Base-by-base conservation (phyloP, 192 early-diverging fungal species). In the Dimargaris verticillata region DNA sequence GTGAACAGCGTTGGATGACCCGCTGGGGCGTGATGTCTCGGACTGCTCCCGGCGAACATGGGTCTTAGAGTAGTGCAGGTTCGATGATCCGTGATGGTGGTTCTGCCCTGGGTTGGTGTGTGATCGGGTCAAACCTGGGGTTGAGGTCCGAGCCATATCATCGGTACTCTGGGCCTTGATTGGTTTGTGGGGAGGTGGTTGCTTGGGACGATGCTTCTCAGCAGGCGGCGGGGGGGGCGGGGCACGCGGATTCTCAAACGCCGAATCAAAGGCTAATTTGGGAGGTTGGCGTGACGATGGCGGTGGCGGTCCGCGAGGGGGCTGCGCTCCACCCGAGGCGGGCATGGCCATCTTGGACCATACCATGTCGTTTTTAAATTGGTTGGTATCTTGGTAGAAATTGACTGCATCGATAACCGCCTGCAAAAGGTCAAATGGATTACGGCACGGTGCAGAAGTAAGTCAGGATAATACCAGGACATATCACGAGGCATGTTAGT, bases 371-470 rank as follows among this genome's bases (percentile, higher is more conserved):
- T 64, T 64, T 28, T 68, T 73, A 15, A 63, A 69, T 33, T 68
- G 65, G 44, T 67, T 63, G 9, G 63, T 77, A 49, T 89, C 88
- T 63, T 81, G 80, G 74, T 88, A 91, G 66, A 91, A 91, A 63
- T 81, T 79, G 71, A 91, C 85, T 52, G 88, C 81, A 64, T 91
- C 87, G 41, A 88, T 73, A 18, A 91, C 83, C 18, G 87, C 87
- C 74, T 78, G 57, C n/a, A n/a, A n/a, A n/a, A n/a, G n/a, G n/a
- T n/a, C n/a, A n/a, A n/a, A n/a, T n/a, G n/a, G n/a, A n/a, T n/a
- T n/a, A n/a, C n/a, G n/a, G n/a, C n/a, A n/a, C n/a, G n/a, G n/a
- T n/a, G n/a, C n/a, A n/a, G n/a, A n/a, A n/a, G n/a, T n/a, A n/a
- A n/a, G n/a, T n/a, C n/a, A n/a, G n/a, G n/a, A n/a, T n/a, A n/a